Base-by-base conservation (phyloP, 345 rosid species). In the Cardiospermum halicacabum region DNA sequence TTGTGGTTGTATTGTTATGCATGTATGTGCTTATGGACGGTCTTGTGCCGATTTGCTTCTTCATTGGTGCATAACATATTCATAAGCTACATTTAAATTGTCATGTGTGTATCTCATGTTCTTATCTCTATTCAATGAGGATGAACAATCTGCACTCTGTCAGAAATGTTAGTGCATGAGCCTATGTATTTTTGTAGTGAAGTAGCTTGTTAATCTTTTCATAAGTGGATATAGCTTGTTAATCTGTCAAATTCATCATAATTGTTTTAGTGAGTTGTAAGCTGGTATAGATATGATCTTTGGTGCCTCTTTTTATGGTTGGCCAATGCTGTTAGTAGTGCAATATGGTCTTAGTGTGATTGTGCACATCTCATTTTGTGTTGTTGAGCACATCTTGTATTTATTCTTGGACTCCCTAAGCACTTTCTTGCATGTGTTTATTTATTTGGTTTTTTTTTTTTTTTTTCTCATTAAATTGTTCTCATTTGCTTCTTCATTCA, bases 31-130 rank as follows among this genome's bases (percentile, higher is more conserved):
- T 25, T 31, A 5, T 53, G 16, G 18, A 11, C 30, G 28, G 56
- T 51, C 56, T 53, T 53, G 51, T 47, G 51, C 51, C 19, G 51
- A 47, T 21, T 47, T 47, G 51, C 51, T 47, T 47, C 51, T 47
- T 24, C 51, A 47, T 18, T 11, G 19, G 51, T 47, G 19, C 24
- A 18, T 47, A 47, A 24, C 57, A 26, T 25, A 26, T 53, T 53
- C 18, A 22, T 53, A 53, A 22, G 31, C 28, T 24, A 53, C 28
- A 12, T 24, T 12, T 32, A 32, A 28, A 3, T 21, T 42, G 72
- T 25, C 49, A 19, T 48, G 39, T 54, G 66, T 65, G 53, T 67
- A 49, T 49, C 1, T 37, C 57, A 24, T 65, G 56, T 55, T 50
- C 60, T 18, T 53, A 13, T 32, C 56, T 9, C 26, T 7, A 15